Percentiles rank a stretch among this genome's conserved stretches.
Evolutionary conservation across 164 flowering plant species (phyloP).

Genomic region (Vitis amurensis): DNA sequence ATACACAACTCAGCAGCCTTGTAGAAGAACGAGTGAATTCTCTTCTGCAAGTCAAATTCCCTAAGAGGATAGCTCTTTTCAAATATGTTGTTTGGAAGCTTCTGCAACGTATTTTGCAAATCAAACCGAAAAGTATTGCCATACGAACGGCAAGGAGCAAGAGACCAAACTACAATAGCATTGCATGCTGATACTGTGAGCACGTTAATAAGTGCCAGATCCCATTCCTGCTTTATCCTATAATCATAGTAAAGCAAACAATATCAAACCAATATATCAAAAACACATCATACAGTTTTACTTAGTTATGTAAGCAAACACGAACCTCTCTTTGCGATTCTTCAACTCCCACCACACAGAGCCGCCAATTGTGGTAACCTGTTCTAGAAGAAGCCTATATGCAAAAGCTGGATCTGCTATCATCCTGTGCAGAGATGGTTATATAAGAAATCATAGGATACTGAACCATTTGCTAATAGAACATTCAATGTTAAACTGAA

Average conservation of each 20-base stretch:
- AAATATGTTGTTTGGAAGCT: slow-evolving; percentile 97
- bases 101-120: slow-evolving; percentile 90
- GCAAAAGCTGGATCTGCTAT: slow-evolving; percentile 94
- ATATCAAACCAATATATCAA: neutral
- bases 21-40: slow-evolving; percentile 76
- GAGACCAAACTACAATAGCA: slow-evolving; percentile 89
- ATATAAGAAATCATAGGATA: neutral
- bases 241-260: slow-evolving; percentile 6
- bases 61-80: slow-evolving; percentile 86
- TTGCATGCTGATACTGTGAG: slow-evolving; percentile 84
- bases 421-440: slow-evolving; percentile 58
- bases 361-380: slow-evolving; percentile 82
- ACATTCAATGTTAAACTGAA: neutral
- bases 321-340: slow-evolving; percentile 81
- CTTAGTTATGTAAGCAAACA: neutral
- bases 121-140: slow-evolving; percentile 88
- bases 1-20: slow-evolving; percentile 86
- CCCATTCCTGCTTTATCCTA: slow-evolving; percentile 98
- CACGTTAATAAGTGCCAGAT: slow-evolving; percentile 90
- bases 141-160: slow-evolving; percentile 98
- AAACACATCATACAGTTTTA: neutral
- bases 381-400: slow-evolving; percentile 72
- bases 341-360: slow-evolving; percentile 90
- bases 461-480: neutral
- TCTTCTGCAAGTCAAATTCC: slow-evolving; percentile 83